These are phyloP conservation scores for Tirmania nivea DNA, from an alignment of 495 filamentous ascomycete species.

Conservation along the genomic window DNA sequence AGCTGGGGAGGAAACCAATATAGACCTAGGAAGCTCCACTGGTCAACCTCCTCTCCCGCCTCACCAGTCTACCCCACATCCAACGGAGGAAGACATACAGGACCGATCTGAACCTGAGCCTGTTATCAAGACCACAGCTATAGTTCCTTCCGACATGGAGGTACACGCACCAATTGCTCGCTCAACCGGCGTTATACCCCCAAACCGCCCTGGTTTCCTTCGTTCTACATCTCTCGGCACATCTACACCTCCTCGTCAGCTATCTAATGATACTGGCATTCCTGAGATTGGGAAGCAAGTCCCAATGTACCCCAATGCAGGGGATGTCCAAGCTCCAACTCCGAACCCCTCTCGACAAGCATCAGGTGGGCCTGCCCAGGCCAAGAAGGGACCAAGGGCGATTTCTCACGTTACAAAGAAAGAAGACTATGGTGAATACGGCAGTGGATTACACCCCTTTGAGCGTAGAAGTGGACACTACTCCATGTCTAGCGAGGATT, in stretches of 20 bases:
- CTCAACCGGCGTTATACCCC: not conserved
- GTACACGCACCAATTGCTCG: conserved; percentile 8
- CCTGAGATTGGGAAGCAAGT: conserved; percentile 77
- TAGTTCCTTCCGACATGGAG: conserved; percentile 11
- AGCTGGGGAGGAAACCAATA: not conserved
- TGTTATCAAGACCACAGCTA: not conserved
- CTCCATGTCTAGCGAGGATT: conserved; percentile 28
- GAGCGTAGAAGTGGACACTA: conserved; percentile 56
- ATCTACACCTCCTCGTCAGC: conserved; percentile 21
- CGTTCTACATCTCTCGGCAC: conserved; percentile 26
- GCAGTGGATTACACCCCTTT: conserved; percentile 50
- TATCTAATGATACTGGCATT: conserved; percentile 42
- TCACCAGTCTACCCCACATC: conserved; percentile 6
- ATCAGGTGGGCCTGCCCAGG: conserved; percentile 24
- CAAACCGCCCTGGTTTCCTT: conserved; percentile 10
- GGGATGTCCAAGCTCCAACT: conserved; percentile 90
- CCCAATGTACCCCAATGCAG: conserved; percentile 82
- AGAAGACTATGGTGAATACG: conserved; percentile 13
- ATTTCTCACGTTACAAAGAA: conserved; percentile 27
- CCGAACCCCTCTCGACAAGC: conserved; percentile 43
- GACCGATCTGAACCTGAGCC: conserved; percentile 1
- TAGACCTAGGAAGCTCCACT: not conserved
- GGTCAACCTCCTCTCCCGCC: conserved; percentile 8
- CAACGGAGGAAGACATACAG: not conserved
- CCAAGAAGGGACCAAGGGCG: conserved; percentile 40